phyloP scores from a whole-genome alignment of 257 asterid genomes.

The Nicotiana attenuata region DNA sequence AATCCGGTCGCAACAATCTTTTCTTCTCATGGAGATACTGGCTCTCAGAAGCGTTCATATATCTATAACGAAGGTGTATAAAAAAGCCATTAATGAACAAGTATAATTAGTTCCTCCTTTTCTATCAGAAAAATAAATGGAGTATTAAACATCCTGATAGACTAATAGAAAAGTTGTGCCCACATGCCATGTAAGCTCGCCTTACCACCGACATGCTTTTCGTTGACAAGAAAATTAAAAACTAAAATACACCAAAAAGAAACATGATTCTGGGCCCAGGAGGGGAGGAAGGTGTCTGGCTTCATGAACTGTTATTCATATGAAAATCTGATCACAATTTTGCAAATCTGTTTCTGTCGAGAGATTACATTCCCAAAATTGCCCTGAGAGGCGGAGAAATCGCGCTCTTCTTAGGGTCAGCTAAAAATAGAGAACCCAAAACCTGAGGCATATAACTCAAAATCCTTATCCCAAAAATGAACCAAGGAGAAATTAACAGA shows the following conservation, averaged over 20 bases:
- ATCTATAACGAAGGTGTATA: background rate
- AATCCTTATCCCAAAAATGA: constrained; percentile 20
- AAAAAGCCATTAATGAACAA: background rate
- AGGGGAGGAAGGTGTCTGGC: background rate
- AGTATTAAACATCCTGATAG: background rate
- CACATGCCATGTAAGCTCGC: background rate
- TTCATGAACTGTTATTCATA: background rate
- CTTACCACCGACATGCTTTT: background rate
- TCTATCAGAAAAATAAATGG: background rate
- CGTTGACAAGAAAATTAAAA: background rate
- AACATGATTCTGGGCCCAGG: background rate
- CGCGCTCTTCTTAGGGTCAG: constrained; percentile 73
- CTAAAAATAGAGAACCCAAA: constrained; percentile 22
- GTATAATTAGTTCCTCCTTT: background rate
- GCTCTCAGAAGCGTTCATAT: background rate
- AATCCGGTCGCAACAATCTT: background rate
- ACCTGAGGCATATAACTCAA: background rate
- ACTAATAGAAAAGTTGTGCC: background rate
- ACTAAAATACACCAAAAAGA: background rate
- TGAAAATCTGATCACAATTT: background rate
- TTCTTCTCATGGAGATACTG: background rate
- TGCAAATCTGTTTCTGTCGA: background rate
- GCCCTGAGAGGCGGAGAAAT: constrained; percentile 67
- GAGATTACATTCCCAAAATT: constrained; percentile 30
- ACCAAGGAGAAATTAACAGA: constrained; percentile 1